Evolutionary conservation across 2,329 filamentous ascomycete genomes (phyloP), one percentile per base, ranked within the genome.

Genomic region (Cladophialophora exuberans): DNA sequence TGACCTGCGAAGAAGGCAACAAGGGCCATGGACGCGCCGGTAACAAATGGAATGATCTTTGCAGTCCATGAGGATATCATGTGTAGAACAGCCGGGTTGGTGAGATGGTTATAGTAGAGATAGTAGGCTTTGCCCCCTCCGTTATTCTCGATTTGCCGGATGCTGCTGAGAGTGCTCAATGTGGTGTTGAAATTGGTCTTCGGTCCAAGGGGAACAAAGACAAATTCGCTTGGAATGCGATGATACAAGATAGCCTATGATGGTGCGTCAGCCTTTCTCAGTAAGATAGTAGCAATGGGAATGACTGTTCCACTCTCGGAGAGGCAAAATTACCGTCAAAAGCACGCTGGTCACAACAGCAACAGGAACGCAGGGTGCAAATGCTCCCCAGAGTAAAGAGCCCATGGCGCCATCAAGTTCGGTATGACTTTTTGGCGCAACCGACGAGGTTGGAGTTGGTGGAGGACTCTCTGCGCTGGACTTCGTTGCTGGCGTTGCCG

Each of bases 41-140:
- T 57, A 23, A 62, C 46, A 30, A 58, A 62, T 1, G 59, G 59
- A 11, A 62, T 60, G n/a, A 62, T 23, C 26, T 62, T 62, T 23
- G 44, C 54, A 0, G 59, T 57, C 39, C 49, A 51, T 10, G 57
- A 57, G 15, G 57, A 55, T 17, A 62, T 62, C 43, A 52, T 55
- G 17, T 55, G 56, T 23, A 63, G 28, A 5, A 56, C 33, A 6
- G 49, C 56, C 36, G 59, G 59, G 11, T 52, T 52, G 17, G 49
- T 52, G 22, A 38, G 28, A 28, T 47, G 49, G n/a, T 57, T 57
- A 41, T 54, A 45, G 46, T 60, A 39, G 13, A 51, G 45, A 46
- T 61, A 61, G 25, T 58, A 58, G 17, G 56, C 33, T 33, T 41
- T 23, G 22, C 54, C 52, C 23, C 59, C 59, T 26, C 42, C 56